Conservation (phyloP, 805 yeast species). For the Debaryomyces maramus region DNA sequence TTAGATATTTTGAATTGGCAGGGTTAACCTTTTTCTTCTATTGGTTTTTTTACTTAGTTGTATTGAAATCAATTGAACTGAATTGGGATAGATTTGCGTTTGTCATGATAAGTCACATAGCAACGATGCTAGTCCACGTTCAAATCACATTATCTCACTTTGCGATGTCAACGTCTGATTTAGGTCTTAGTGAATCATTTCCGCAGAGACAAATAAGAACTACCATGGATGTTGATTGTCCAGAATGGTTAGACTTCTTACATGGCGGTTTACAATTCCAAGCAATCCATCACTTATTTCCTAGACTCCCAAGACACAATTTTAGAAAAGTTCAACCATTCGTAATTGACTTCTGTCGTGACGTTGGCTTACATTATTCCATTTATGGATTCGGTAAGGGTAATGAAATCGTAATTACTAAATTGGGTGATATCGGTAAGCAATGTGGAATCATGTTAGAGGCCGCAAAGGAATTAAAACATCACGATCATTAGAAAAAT, state of each 20-base stretch:
- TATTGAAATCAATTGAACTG: slow-evolving; percentile 52
- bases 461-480: slow-evolving; percentile 63
- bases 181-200: slow-evolving; percentile 79
- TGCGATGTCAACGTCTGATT: slow-evolving; percentile 89
- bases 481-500: slow-evolving; percentile 40
- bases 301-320: slow-evolving; percentile 86
- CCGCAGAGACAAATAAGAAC: slow-evolving; percentile 81
- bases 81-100: slow-evolving; percentile 55
- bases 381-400: slow-evolving; percentile 85
- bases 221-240: slow-evolving; percentile 94
- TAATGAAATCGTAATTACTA: slow-evolving; percentile 65
- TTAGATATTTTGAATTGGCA: slow-evolving; percentile 71
- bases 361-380: slow-evolving; percentile 75
- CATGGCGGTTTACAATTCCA: slow-evolving; percentile 95
- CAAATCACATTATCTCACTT: slow-evolving; percentile 88
- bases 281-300: slow-evolving; percentile 87
- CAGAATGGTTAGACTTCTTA: slow-evolving; percentile 85
- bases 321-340: slow-evolving; percentile 70
- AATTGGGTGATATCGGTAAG: slow-evolving; percentile 71
- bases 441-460: slow-evolving; percentile 78
- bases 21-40: slow-evolving; percentile 71
- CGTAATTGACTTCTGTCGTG: slow-evolving; percentile 72
- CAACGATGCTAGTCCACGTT: slow-evolving; percentile 91
- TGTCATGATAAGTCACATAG: slow-evolving; percentile 70
- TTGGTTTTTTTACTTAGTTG: slow-evolving; percentile 77